phyloP scores from a whole-genome alignment of 192 early-diverging fungal genomes.

The Coemansia sp. region DNA sequence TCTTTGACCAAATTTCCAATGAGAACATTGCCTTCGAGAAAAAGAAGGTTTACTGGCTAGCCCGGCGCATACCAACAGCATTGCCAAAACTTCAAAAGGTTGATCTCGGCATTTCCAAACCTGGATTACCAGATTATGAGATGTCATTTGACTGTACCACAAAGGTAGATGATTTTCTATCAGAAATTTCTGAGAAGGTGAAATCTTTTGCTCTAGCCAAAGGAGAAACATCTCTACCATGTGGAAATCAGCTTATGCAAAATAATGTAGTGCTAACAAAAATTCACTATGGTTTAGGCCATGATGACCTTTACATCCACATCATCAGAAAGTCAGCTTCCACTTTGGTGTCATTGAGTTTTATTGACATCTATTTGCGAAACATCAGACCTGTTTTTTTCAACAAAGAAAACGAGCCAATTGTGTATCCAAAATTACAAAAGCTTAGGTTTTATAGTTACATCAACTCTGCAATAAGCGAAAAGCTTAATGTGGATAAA shows the following conservation, averaged over 20 bases:
- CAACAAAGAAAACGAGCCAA: not conserved
- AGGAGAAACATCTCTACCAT: not conserved
- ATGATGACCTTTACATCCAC: not conserved
- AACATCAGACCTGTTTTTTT: not conserved
- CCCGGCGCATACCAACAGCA: not conserved
- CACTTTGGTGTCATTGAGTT: not conserved
- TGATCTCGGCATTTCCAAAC: not conserved
- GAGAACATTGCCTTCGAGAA: not conserved
- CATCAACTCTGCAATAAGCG: not conserved
- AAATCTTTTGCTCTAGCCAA: not conserved
- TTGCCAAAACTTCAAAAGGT: not conserved
- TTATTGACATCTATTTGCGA: not conserved
- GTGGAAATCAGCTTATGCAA: not conserved
- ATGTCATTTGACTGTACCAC: not conserved
- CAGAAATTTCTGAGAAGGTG: not conserved
- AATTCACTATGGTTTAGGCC: not conserved
- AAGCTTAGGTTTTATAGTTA: not conserved
- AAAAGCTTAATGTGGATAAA: not conserved
- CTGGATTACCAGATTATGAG: not conserved
- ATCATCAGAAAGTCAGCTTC: not conserved
- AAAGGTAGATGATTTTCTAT: not conserved
- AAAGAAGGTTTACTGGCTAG: not conserved
- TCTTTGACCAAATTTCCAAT: not conserved
- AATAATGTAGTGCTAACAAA: not conserved
- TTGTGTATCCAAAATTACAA: not conserved